Percentiles rank a stretch among this genome's conserved stretches.
phyloP scores from a whole-genome alignment of 208 protist species.

The Crithidia fasciculata region DNA sequence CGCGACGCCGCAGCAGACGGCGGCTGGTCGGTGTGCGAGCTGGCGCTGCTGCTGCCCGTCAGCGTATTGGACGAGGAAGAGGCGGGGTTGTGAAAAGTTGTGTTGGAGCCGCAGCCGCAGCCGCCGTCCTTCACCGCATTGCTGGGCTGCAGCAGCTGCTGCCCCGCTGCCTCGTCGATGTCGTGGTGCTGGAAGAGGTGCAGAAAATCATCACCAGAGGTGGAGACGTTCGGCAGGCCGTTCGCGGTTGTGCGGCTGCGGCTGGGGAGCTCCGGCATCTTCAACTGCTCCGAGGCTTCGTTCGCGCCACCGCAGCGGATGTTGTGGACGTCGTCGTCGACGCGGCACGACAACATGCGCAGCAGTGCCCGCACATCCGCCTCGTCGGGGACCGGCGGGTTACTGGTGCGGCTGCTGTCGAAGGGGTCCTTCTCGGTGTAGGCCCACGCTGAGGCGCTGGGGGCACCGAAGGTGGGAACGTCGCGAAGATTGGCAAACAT shows the following conservation, averaged over 20 bases:
- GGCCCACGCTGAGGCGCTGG: constrained; percentile 6
- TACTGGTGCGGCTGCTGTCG: background rate
- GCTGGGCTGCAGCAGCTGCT: background rate
- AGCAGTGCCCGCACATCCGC: constrained; percentile 30
- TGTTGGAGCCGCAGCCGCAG: background rate
- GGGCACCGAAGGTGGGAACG: constrained; percentile 7
- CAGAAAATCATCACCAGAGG: background rate
- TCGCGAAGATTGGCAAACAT: constrained; percentile 8
- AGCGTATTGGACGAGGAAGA: constrained; percentile 17
- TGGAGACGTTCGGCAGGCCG: background rate
- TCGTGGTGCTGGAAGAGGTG: background rate
- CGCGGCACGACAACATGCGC: constrained; percentile 17
- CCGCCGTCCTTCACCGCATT: constrained; percentile 3
- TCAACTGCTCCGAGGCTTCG: background rate
- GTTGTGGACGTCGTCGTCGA: background rate
- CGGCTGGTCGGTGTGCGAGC: constrained; percentile 1
- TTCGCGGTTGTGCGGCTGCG: background rate
- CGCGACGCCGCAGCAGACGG: constrained; percentile 7
- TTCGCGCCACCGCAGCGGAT: background rate
- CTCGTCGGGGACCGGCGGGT: constrained; percentile 17
- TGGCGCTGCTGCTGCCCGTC: constrained; percentile 20
- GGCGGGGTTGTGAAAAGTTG: background rate
- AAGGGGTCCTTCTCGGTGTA: constrained; percentile 8
- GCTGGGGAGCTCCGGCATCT: background rate
- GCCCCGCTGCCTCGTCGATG: background rate